Evolutionary conservation across 225 moss, liverwort and hornwort genomes (phyloP).

Genomic region (Ulota crispa): DNA sequence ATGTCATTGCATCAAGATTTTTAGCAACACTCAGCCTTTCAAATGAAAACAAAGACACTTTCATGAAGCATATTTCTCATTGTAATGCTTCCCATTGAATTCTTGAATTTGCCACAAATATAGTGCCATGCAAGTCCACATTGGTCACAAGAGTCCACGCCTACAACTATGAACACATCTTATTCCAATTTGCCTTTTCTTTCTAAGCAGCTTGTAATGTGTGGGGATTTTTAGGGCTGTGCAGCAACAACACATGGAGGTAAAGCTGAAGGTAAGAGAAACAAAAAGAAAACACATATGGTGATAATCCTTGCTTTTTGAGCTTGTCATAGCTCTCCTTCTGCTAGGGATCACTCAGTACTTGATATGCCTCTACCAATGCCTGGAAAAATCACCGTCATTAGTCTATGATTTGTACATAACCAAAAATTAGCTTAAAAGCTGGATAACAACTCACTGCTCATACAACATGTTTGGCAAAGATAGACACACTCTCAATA

Average conservation of each 20-base stretch:
- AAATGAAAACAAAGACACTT: too few species aligned
- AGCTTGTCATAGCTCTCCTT: constrained; percentile 65
- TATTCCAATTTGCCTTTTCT: not conserved
- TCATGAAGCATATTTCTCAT: too few species aligned
- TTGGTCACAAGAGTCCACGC: not conserved
- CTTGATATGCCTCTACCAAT: constrained; percentile 90
- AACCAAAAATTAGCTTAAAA: too few species aligned
- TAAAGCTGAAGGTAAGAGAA: not conserved
- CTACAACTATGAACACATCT: not conserved
- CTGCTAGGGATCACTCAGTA: constrained; percentile 72
- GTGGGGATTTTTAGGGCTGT: not conserved
- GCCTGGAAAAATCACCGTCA: constrained; percentile 35
- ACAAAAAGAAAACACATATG: constrained; percentile 30
- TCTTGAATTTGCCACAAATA: too few species aligned
- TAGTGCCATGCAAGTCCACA: too few species aligned
- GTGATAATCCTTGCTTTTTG: constrained; percentile 67
- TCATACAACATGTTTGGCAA: too few species aligned
- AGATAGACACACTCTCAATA: too few species aligned
- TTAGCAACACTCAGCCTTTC: not conserved
- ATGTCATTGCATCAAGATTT: not conserved
- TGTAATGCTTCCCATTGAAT: too few species aligned
- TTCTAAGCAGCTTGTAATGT: not conserved
- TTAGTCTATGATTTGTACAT: not conserved
- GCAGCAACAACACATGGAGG: not conserved
- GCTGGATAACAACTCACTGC: too few species aligned